Evolutionary conservation across 768 basidiomycete species (phyloP).

Genomic region (Cystofilobasidium macerans): DNA sequence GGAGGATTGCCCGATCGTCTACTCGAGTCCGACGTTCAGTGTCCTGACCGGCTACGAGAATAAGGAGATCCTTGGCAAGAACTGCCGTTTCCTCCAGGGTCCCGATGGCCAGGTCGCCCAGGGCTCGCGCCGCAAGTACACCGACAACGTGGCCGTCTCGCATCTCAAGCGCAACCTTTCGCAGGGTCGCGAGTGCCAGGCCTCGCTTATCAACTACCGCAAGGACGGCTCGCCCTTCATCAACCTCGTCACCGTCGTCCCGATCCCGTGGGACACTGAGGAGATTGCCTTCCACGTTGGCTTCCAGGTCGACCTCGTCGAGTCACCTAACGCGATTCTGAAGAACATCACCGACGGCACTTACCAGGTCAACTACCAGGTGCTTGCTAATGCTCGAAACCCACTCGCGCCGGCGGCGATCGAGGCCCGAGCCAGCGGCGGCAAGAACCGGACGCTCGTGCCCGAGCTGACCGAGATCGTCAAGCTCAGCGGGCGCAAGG

Average conservation of each 20-base stretch:
- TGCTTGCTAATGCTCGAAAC: slow-evolving; percentile 22
- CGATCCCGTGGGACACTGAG: slow-evolving; percentile 56
- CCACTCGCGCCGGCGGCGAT: slow-evolving; percentile 19
- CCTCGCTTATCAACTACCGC: slow-evolving; percentile 72
- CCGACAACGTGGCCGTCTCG: slow-evolving; percentile 56
- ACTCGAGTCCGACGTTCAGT: slow-evolving; percentile 78
- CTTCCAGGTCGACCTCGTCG: slow-evolving; percentile 85
- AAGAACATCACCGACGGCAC: slow-evolving; percentile 66
- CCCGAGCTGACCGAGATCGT: neutral
- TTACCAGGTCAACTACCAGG: slow-evolving; percentile 55
- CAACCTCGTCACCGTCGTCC: slow-evolving; percentile 83
- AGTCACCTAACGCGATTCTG: slow-evolving; percentile 73
- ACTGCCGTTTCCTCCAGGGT: slow-evolving; percentile 52
- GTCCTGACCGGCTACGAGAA: slow-evolving; percentile 41
- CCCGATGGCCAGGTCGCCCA: slow-evolving; percentile 50
- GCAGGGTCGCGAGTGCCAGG: slow-evolving; percentile 78
- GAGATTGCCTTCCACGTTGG: slow-evolving; percentile 81
- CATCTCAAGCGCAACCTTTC: slow-evolving; percentile 53
- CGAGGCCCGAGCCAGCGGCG: slow-evolving; percentile 14
- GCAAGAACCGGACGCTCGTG: slow-evolving; percentile 1
- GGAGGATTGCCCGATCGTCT: slow-evolving; percentile 76
- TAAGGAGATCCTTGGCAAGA: slow-evolving; percentile 67
- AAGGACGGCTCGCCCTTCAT: slow-evolving; percentile 76
- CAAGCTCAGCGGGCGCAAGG: neutral
- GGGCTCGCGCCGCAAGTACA: slow-evolving; percentile 47